Evolutionary conservation across 495 filamentous ascomycete species (phyloP), one percentile per base, ranked within the genome.

Genomic region (Aspergillus indologenus): DNA sequence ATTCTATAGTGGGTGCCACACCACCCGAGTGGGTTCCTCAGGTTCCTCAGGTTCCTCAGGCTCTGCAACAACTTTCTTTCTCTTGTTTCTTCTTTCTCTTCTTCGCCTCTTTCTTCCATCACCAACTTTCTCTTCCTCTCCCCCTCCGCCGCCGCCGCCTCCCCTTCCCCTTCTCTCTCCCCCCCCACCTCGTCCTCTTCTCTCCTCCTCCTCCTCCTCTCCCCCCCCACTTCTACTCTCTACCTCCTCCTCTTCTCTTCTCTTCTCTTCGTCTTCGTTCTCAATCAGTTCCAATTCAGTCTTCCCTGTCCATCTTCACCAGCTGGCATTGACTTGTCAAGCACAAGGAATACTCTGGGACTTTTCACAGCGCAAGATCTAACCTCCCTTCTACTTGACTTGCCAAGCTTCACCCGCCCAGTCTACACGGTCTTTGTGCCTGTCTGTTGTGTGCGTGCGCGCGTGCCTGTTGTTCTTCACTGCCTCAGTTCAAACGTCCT

Each of bases 301-400:
- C 34, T 40, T 40, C 34, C 71, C 69, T 73, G 65, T 64, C 68
- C 64, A 61, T 62, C 34, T 64, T 66, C 61, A 59, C 70, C 77
- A 40, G 77, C 77, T 80, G 77, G 75, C 77, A 80, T 80, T 80
- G 74, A 78, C 77, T 80, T 80, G 77, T 80, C 77, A 71, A 80
- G 77, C 76, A 75, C 58, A 44, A 62, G 56, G 49, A 31, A 57
- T 23, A 54, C 42, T 53, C 29, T 54, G 34, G 34, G 42, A 57
- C 42, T 14, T 47, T 43, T 43, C 19, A 53, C 43, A 64, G 57
- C 48, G 31, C 54, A 49, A 34, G 46, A 62, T 52, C 26, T 26
- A 29, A 29, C 26, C 40, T 46, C 46, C 57, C 45, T 58, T 45
- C 40, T 40, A 53, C 3, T 29, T 29, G 26, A 42, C 53, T 47